Conservation (phyloP, 371 early-diverging fungal genomes). For the Enterospora canceri region DNA sequence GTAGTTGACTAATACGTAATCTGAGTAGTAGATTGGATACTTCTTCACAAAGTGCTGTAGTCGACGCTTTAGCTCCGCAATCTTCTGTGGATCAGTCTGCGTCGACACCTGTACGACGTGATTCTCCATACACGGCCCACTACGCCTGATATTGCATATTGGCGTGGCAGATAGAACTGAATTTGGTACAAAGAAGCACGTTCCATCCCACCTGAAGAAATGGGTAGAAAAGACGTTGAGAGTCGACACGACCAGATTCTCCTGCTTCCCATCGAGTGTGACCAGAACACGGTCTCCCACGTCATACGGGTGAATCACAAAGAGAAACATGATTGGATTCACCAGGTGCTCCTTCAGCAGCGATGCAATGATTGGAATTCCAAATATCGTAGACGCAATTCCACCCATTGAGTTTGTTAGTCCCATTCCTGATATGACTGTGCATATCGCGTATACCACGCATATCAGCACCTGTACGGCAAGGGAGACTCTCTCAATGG, state of each 20-base stretch:
- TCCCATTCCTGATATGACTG: slow-evolving; percentile 27
- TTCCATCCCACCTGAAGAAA: slow-evolving; percentile 57
- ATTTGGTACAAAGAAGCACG: slow-evolving; percentile 55
- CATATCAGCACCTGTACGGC: slow-evolving; percentile 35
- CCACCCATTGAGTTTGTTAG: slow-evolving; percentile 21
- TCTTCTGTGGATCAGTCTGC: slow-evolving; percentile 44
- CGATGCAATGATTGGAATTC: slow-evolving; percentile 52
- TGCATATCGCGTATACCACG: slow-evolving; percentile 11
- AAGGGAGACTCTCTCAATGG: slow-evolving; percentile 43
- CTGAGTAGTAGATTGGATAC: slow-evolving; percentile 48
- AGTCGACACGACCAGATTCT: slow-evolving; percentile 57
- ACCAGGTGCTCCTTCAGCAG: slow-evolving; percentile 48
- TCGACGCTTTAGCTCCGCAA: slow-evolving; percentile 42
- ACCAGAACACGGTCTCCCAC: slow-evolving; percentile 57
- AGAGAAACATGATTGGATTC: slow-evolving; percentile 54
- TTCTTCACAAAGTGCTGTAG: slow-evolving; percentile 47
- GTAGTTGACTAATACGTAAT: slow-evolving; percentile 55
- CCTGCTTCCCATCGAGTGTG: slow-evolving; percentile 41
- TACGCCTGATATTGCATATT: slow-evolving; percentile 55
- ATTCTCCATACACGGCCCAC: slow-evolving; percentile 50
- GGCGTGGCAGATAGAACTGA: slow-evolving; percentile 40
- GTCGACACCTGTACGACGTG: slow-evolving; percentile 51
- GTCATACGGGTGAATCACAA: slow-evolving; percentile 57
- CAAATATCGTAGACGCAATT: slow-evolving; percentile 53
- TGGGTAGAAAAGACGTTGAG: slow-evolving; percentile 57